Percentiles rank a stretch among this genome's conserved stretches.
These are phyloP conservation scores for Debaryomyces hansenii DNA, from an alignment of 805 yeast genomes.

Conservation along the genomic window DNA sequence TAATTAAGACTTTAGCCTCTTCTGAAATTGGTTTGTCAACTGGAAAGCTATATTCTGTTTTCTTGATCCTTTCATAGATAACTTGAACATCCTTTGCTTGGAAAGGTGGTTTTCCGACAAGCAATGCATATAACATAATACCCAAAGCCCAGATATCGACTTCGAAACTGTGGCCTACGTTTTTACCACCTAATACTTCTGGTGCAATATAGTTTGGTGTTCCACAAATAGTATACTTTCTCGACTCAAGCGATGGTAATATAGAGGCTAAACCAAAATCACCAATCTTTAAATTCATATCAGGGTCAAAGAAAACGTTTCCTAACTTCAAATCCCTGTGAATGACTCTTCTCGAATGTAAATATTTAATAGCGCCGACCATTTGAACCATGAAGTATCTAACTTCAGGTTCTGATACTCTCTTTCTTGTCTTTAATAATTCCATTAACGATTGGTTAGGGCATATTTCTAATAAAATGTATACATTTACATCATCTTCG, in stretches of 20 bases:
- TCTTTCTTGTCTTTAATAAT: conserved; percentile 76
- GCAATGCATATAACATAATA: conserved; percentile 89
- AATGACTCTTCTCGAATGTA: conserved; percentile 88
- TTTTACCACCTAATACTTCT: conserved; percentile 88
- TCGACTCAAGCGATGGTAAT: conserved; percentile 63
- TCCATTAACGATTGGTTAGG: conserved; percentile 95
- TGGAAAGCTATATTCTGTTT: conserved; percentile 80
- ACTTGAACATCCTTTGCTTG: conserved; percentile 92
- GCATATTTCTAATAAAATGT: conserved; percentile 90
- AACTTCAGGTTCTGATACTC: conserved; percentile 89
- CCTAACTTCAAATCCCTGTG: conserved; percentile 97
- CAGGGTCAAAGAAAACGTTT: conserved; percentile 88
- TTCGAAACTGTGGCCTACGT: conserved; percentile 86
- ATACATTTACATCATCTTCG: conserved; percentile 93
- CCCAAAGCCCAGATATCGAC: conserved; percentile 99
- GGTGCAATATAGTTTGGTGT: conserved; percentile 99
- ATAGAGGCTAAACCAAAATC: conserved; percentile 98
- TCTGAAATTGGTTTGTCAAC: conserved; percentile 61
- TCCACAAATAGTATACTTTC: conserved; percentile 94
- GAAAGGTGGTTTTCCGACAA: conserved; percentile 95
- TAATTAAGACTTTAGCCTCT: conserved; percentile 73
- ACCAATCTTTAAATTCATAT: conserved; percentile 94
- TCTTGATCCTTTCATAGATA: conserved; percentile 88
- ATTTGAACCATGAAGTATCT: conserved; percentile 88
- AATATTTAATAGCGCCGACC: conserved; percentile 88